Conservation (phyloP, 176 grass and related monocot species). For the Dendrocalamus sinicus region DNA sequence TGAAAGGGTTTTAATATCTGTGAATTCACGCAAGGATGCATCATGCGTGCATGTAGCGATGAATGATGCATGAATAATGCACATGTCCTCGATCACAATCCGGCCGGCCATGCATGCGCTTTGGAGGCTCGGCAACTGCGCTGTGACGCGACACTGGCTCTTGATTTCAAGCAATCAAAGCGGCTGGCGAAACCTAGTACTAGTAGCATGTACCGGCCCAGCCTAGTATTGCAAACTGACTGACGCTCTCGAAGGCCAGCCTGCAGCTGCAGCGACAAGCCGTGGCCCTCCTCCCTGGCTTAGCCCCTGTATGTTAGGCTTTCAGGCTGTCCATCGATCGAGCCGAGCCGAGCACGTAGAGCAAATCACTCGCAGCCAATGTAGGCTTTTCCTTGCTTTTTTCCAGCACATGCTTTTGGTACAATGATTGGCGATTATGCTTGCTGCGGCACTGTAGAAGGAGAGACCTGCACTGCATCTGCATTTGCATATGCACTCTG, state of each 20-base stretch:
- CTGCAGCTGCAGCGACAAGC: not conserved
- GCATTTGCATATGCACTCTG: not conserved
- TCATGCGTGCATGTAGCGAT: not conserved
- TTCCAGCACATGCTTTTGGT: conserved; percentile 9
- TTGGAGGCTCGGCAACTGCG: not conserved
- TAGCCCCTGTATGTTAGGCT: not conserved
- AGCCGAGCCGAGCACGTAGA: not conserved
- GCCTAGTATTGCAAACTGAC: not conserved
- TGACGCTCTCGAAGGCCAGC: conserved; percentile 23
- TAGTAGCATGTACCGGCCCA: conserved; percentile 5
- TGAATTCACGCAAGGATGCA: not conserved
- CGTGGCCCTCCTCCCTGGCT: not conserved
- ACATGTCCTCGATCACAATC: not conserved
- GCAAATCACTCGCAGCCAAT: not conserved
- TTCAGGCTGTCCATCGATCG: not conserved
- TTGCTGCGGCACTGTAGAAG: not conserved
- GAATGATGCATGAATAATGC: not conserved
- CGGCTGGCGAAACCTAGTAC: conserved; percentile 12
- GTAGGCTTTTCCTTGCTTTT: not conserved
- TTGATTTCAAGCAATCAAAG: conserved; percentile 41
- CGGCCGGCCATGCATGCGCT: not conserved
- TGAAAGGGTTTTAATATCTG: not conserved
- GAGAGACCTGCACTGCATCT: not conserved
- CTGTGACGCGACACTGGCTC: not conserved
- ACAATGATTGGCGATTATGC: conserved; percentile 42